Evolutionary conservation across 768 basidiomycete genomes (phyloP).

Genomic region (Auricularia cornea): DNA sequence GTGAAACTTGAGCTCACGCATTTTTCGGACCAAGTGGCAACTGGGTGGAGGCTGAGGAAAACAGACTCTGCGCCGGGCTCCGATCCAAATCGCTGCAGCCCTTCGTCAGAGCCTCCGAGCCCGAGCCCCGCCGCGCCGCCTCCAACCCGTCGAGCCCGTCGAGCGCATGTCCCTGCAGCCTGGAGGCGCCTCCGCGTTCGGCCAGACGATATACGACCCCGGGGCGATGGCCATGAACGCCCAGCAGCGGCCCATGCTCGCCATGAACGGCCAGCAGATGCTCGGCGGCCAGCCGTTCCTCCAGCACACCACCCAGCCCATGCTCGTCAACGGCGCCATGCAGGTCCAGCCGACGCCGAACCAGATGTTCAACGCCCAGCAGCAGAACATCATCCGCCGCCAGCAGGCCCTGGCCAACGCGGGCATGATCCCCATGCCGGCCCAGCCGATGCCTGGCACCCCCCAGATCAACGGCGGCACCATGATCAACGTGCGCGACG

Average conservation of each 20-base stretch:
- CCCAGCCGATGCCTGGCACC: not conserved
- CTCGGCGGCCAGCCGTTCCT: no score
- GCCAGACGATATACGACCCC: not conserved
- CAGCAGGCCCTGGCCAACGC: not conserved
- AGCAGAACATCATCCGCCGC: not conserved
- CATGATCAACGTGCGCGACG: not conserved
- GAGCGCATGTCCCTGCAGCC: not conserved
- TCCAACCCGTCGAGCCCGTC: not conserved
- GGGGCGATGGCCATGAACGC: conserved; percentile 7
- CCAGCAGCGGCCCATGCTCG: not conserved
- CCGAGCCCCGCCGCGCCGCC: not conserved
- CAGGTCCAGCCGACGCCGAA: no score
- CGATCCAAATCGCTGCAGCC: not conserved
- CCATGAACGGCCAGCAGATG: not conserved
- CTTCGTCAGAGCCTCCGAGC: not conserved
- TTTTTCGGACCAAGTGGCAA: conserved; percentile 18
- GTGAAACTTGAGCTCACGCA: conserved; percentile 92
- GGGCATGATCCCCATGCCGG: not conserved
- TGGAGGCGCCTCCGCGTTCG: not conserved
- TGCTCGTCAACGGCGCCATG: no score
- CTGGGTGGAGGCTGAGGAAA: not conserved
- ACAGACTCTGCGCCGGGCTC: not conserved
- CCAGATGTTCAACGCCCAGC: not conserved
- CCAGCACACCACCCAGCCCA: no score
- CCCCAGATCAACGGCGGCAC: not conserved